Evolutionary conservation across 2,329 filamentous ascomycete genomes (phyloP), one percentile per base, ranked within the genome.

Genomic region (Aspergillus novofumigatus): DNA sequence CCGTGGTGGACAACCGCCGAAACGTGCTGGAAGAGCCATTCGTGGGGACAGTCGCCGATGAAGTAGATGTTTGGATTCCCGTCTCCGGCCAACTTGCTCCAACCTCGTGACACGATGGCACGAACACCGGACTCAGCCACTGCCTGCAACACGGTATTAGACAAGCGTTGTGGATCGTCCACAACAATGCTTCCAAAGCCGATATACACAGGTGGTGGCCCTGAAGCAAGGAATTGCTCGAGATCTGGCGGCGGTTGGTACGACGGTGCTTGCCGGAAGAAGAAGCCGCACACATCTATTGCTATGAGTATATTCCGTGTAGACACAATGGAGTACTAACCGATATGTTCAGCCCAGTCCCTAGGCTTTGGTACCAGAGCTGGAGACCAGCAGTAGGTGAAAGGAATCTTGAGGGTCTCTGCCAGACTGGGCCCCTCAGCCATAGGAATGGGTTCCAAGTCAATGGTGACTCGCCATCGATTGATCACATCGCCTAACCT

Each of bases 21-120:
- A 1, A 85, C 82, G 17, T 77, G 75, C 58, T 82, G 76, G 60
- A 86, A 86, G 0, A 85, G 72, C 83, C 83, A 85, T 56, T 84
- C 80, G 53, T 85, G 82, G 1, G 82, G 83, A 53, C 78, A 80
- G 58, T 85, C 81, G 3, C 76, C 82, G 4, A 86, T 69, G 61
- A 80, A 80, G 57, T 80, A 80, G 8, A 84, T 71, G 42, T 75
- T 71, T 3, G 61, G 58, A 45, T 61, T 63, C 9, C 64, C 65
- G 9, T 70, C 67, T 8, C 73, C 75, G 42, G 73, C 75, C 20
- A 81, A 69, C 14, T 77, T 75, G 52, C 80, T 78, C 82, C 81
- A 85, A 2, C 82, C 82, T 52, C 78, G 78, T 0, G 81, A 84
- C 0, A 86, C 72, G 1, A 86, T 75, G 1, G 80, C 82, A 23